Conservation (phyloP, 139 green algal genomes). For the Microglena sp. region DNA sequence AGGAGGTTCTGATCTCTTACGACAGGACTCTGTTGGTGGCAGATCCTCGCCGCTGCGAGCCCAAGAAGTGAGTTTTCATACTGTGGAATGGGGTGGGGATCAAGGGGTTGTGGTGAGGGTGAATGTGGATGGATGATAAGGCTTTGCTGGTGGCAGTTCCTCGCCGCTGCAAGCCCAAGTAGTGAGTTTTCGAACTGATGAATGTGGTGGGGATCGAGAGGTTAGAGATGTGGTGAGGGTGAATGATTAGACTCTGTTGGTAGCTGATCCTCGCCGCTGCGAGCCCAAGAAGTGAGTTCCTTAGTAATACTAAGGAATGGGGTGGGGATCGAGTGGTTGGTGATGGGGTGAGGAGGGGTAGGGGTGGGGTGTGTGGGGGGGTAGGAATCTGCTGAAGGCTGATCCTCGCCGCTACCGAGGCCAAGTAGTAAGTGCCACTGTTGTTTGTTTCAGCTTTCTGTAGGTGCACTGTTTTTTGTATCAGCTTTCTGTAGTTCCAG, state of each 20-base stretch:
- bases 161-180: conserved; percentile 97
- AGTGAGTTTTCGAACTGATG: conserved; percentile 49
- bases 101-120: neutral
- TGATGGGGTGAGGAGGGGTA: neutral
- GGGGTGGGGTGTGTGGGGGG: neutral
- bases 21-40: conserved; percentile 97
- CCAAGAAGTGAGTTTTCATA: conserved; percentile 86
- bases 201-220: neutral
- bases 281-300: conserved; percentile 96
- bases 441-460: neutral
- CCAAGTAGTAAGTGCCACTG: conserved; percentile 86
- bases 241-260: conserved; percentile 12
- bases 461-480: neutral
- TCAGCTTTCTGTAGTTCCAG: too few species aligned
- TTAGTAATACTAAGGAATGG: neutral
- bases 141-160: conserved; percentile 77
- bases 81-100: neutral
- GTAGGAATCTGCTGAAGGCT: conserved; percentile 51
- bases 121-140: neutral
- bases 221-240: neutral
- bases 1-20: conserved; percentile 90
- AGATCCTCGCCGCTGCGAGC: conserved; percentile 93
- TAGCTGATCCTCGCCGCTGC: conserved; percentile 93
- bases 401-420: conserved; percentile 92
- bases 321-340: neutral